Evolutionary conservation across 208 protist species (phyloP), one percentile per base, ranked within the genome.

Genomic region (Crithidia brevicula): DNA sequence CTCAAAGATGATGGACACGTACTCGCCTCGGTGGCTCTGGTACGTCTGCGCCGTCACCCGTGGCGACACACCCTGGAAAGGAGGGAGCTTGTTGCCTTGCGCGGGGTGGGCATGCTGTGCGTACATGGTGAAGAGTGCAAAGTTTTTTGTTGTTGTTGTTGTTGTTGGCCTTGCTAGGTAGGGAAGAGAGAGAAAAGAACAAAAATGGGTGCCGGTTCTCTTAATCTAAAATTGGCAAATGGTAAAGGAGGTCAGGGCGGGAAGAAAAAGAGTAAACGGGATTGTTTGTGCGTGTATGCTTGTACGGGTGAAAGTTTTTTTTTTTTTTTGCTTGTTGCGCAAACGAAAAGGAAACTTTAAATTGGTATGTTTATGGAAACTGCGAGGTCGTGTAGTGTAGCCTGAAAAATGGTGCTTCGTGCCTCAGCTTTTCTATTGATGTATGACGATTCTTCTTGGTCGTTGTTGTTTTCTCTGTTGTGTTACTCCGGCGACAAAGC

Each of bases 1-100:
- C 66, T 82, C 77, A 28, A 93, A 77, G 34, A 97, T 84, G 60
- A 97, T 85, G 22, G 92, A 92, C 3, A 97, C 83, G 70, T 89
- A 95, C 74, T 92, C 79, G n/a, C 92, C 89, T 20, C 88, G 82
- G 65, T 94, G 87, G 1, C 85, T 68, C 43, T 72, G 46, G 56
- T 86, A 82, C 16, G 77, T 86, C 56, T 81, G 73, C 23, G 86
- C 82, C 10, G 88, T 93, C 45, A 94, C 87, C 15, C 89, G 89
- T n/a, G 89, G 92, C 22, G 92, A 87, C 34, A 95, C 88, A 11
- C 92, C 92, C 4, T 78, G 83, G 74, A 87, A 97, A 13, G 74
- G 78, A 0, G 92, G 92, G 22, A 97, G 58, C 53, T 82, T 83
- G 59, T 38, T 73, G 65, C 42, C 30, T 33, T 45, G 47, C 13